phyloP scores from a whole-genome alignment of 768 basidiomycete genomes.

The Mycena haematopus region DNA sequence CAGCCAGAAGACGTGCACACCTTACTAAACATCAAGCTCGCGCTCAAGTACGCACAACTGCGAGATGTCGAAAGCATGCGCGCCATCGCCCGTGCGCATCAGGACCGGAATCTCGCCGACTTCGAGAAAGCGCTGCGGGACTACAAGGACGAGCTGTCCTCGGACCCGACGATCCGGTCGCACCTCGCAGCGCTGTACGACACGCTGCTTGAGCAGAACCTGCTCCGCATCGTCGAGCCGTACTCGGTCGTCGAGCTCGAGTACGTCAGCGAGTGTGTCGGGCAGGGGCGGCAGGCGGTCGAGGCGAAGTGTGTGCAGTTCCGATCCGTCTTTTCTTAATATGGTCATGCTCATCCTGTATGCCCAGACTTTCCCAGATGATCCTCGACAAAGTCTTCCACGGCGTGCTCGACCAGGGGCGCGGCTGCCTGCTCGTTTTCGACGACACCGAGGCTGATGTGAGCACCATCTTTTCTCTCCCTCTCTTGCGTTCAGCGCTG shows the following conservation, averaged over 20 bases:
- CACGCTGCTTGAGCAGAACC: constrained; percentile 93
- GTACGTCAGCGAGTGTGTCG: constrained; percentile 86
- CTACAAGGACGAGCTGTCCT: constrained; percentile 89
- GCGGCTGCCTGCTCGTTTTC: constrained; percentile 91
- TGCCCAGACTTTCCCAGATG: constrained; percentile 89
- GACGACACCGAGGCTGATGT: constrained; percentile 88
- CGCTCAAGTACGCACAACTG: constrained; percentile 84
- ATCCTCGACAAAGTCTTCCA: constrained; percentile 94
- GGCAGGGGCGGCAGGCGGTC: constrained; percentile 86
- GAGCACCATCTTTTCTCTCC: constrained; percentile 38
- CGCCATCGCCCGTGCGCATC: constrained; percentile 92
- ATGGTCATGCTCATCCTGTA: neutral
- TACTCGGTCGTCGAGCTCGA: constrained; percentile 92
- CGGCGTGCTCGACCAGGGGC: constrained; percentile 96
- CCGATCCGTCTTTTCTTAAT: neutral
- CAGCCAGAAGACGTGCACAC: constrained; percentile 95
- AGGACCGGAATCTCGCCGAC: constrained; percentile 85
- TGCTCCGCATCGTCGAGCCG: constrained; percentile 94
- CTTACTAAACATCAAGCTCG: constrained; percentile 85
- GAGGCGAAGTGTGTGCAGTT: constrained; percentile 79
- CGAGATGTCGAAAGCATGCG: constrained; percentile 96
- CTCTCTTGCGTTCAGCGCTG: neutral
- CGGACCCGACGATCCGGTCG: constrained; percentile 93
- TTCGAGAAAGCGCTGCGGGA: constrained; percentile 89
- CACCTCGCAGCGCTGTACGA: constrained; percentile 95